A percentile compares a stretch with the other conserved stretches of the same genome.
Evolutionary conservation across 495 filamentous ascomycete genomes (phyloP).

Genomic region (Cercophora newfieldiana): DNA sequence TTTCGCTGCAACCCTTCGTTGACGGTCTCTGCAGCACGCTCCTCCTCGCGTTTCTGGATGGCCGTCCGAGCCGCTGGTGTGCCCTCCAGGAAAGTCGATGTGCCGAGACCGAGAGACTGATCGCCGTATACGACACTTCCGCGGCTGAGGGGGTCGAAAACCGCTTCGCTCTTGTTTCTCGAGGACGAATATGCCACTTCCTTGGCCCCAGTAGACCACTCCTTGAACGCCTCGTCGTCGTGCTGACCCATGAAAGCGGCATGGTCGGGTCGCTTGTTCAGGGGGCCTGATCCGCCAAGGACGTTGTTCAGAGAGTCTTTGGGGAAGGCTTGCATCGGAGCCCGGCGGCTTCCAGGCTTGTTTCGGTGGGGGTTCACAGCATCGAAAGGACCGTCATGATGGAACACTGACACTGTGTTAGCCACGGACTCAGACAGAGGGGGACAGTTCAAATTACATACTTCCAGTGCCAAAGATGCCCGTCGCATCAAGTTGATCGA

Average conservation of each 20-base stretch:
- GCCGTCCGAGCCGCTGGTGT: constrained; percentile 83
- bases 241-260: constrained; percentile 76
- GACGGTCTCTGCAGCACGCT: constrained; percentile 51
- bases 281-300: constrained; percentile 82
- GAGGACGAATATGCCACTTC: constrained; percentile 7
- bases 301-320: constrained; percentile 88
- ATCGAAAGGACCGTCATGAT: constrained; percentile 98
- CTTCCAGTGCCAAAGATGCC: constrained; percentile 94
- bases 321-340: constrained; percentile 97
- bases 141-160: constrained; percentile 51
- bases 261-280: constrained; percentile 80
- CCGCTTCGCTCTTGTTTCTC: constrained; percentile 40
- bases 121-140: constrained; percentile 78
- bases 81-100: constrained; percentile 94
- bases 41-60: constrained; percentile 74
- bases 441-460: constrained; percentile 51
- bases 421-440: constrained; percentile 7
- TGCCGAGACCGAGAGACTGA: constrained; percentile 82
- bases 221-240: constrained; percentile 79
- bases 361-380: constrained; percentile 97
- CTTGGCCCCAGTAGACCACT: constrained; percentile 55
- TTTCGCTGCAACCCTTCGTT: constrained; percentile 77
- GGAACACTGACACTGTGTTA: constrained; percentile 70
- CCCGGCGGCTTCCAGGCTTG: constrained; percentile 74
- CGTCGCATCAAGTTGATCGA: constrained; percentile 96